These are phyloP conservation scores for Spirogloea muscicola DNA, from an alignment of 139 green algal species.

Conservation along the genomic window DNA sequence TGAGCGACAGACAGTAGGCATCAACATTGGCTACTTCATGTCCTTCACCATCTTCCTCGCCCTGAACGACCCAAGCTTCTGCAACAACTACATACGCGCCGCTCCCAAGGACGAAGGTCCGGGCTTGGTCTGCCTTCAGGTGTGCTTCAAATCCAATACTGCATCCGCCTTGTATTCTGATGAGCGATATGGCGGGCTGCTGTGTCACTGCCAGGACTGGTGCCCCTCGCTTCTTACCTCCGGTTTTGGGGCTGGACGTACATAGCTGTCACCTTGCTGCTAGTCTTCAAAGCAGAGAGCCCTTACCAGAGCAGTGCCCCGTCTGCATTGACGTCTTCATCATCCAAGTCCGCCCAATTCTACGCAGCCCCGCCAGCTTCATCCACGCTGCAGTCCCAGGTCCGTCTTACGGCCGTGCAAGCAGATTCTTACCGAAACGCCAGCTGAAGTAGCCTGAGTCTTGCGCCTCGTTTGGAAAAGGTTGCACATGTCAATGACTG, in stretches of 20 bases:
- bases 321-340: too few relatives aligned
- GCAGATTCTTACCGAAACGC: not conserved
- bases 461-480: too few relatives aligned
- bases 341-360: too few relatives aligned
- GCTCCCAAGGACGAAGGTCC: slow-evolving; percentile 5
- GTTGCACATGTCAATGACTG: too few relatives aligned
- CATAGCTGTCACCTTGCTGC: slow-evolving; percentile 57
- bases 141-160: not conserved
- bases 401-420: too few relatives aligned
- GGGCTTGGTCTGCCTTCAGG: too few relatives aligned
- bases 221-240: slow-evolving; percentile 74
- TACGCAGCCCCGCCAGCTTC: too few relatives aligned
- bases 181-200: too few relatives aligned
- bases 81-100: slow-evolving; percentile 62
- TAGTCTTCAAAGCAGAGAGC: slow-evolving; percentile 14
- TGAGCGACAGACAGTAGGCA: slow-evolving; percentile 82
- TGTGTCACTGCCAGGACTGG: slow-evolving; percentile 43
- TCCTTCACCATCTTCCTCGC: slow-evolving; percentile 92
- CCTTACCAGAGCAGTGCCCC: too few relatives aligned
- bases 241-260: slow-evolving; percentile 79
- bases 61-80: slow-evolving; percentile 61
- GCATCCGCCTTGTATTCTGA: too few relatives aligned
- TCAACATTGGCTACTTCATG: slow-evolving; percentile 86
- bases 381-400: too few relatives aligned
- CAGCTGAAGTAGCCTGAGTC: too few relatives aligned